These are phyloP conservation scores for Pelargonium exstipulatum DNA, from an alignment of 441 rosid species.

Conservation along the genomic window DNA sequence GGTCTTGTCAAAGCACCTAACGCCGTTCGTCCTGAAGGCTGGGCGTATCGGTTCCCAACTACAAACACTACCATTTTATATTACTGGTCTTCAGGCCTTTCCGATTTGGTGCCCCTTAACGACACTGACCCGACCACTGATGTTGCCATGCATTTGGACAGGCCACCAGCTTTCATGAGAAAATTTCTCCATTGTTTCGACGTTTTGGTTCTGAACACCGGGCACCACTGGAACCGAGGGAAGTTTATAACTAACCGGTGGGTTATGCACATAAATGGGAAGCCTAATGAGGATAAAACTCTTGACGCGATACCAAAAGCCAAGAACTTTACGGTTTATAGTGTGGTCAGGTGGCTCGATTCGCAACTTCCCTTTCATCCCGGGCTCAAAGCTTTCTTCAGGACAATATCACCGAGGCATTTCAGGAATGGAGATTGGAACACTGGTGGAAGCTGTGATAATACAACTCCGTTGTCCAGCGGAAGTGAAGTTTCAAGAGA, in stretches of 20 bases:
- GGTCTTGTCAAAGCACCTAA: conserved; percentile 46
- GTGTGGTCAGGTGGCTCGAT: conserved; percentile 56
- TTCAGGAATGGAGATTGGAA: conserved; percentile 72
- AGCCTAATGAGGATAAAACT: not conserved
- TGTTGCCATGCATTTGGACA: conserved; percentile 66
- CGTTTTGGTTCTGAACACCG: conserved; percentile 58
- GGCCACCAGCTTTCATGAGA: conserved; percentile 58
- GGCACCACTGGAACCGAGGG: conserved; percentile 60
- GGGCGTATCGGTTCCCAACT: conserved; percentile 52
- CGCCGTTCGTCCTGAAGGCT: conserved; percentile 58
- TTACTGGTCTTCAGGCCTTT: conserved; percentile 65
- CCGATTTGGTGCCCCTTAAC: conserved; percentile 48
- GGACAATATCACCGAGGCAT: conserved; percentile 66
- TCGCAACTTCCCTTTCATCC: conserved; percentile 46
- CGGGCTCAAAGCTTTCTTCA: conserved; percentile 49
- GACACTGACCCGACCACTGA: conserved; percentile 15
- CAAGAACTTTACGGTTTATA: conserved; percentile 35
- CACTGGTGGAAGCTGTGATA: conserved; percentile 63
- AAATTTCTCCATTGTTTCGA: conserved; percentile 45
- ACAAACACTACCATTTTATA: conserved; percentile 66
- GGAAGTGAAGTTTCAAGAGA: conserved; percentile 43
- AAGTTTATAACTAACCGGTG: not conserved
- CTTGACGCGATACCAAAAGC: not conserved
- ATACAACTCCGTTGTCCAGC: conserved; percentile 43
- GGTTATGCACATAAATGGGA: conserved; percentile 5